A percentile compares a stretch with the other conserved stretches of the same genome.
These are phyloP conservation scores for Penstemon barbatus DNA, from an alignment of 257 asterid genomes.

Conservation along the genomic window DNA sequence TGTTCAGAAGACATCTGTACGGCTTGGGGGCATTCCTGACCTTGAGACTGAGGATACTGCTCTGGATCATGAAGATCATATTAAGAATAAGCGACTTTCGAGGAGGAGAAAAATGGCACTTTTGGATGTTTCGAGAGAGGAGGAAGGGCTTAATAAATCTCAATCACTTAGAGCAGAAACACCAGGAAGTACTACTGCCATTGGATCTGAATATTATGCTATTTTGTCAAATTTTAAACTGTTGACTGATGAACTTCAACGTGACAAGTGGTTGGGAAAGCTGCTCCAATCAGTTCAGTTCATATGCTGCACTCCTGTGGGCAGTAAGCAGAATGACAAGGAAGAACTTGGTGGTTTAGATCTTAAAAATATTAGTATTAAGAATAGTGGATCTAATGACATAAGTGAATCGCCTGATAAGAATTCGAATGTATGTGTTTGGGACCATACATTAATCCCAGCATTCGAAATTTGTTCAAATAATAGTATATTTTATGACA, in stretches of 20 bases:
- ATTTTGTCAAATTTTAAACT: slow-evolving; percentile 49
- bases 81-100: slow-evolving; percentile 52
- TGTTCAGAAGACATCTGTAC: slow-evolving; percentile 68
- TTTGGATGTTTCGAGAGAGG: slow-evolving; percentile 70
- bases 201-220: slow-evolving; percentile 48
- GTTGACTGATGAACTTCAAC: slow-evolving; percentile 62
- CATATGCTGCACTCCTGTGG: slow-evolving; percentile 55
- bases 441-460: background rate
- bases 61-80: slow-evolving; percentile 57
- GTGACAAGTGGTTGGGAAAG: slow-evolving; percentile 80
- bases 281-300: slow-evolving; percentile 63
- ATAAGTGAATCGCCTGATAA: slow-evolving; percentile 41
- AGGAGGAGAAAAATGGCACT: slow-evolving; percentile 59
- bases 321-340: slow-evolving; percentile 38
- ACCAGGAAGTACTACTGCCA: slow-evolving; percentile 54
- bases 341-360: slow-evolving; percentile 37
- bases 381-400: slow-evolving; percentile 27
- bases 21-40: slow-evolving; percentile 72
- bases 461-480: background rate
- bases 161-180: slow-evolving; percentile 57
- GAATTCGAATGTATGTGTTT: slow-evolving; percentile 34
- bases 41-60: slow-evolving; percentile 54
- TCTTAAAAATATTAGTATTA: slow-evolving; percentile 25
- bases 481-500: background rate
- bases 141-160: slow-evolving; percentile 46